Conservation (phyloP, 176 grass and related monocot species). For the Canna indica region DNA sequence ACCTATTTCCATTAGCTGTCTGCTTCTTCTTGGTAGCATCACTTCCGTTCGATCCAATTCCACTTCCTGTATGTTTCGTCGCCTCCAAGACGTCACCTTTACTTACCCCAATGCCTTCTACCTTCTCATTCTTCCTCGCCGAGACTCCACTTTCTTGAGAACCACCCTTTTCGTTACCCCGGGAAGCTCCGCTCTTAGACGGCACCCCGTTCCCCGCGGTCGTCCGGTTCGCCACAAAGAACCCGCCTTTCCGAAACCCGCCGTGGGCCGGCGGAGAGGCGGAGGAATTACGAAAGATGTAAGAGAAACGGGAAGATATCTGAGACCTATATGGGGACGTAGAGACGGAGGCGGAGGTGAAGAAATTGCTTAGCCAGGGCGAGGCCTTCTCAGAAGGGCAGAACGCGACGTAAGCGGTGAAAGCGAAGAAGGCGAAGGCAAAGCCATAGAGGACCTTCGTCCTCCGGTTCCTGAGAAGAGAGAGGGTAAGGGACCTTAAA, state of each 20-base stretch:
- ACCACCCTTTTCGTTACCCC: no score
- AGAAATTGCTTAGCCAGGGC: slow-evolving; percentile 55
- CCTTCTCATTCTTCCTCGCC: slow-evolving; percentile 4
- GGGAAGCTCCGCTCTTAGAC: slow-evolving; percentile 9
- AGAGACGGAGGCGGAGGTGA: slow-evolving; percentile 35
- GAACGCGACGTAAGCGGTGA: slow-evolving; percentile 50
- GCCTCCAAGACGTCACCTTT: slow-evolving; percentile 2
- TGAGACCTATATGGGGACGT: slow-evolving; percentile 44
- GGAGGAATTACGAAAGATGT: slow-evolving; percentile 52
- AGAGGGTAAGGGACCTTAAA: slow-evolving; percentile 5
- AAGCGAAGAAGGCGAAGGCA: slow-evolving; percentile 47
- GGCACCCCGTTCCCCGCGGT: slow-evolving; percentile 14
- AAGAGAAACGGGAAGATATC: slow-evolving; percentile 52
- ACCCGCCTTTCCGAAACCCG: slow-evolving; percentile 1
- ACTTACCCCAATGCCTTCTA: neutral
- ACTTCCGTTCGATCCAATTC: neutral
- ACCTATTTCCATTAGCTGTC: neutral
- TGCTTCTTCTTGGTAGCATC: neutral
- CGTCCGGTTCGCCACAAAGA: slow-evolving; percentile 2
- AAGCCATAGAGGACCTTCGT: slow-evolving; percentile 62
- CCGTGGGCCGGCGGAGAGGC: slow-evolving; percentile 3
- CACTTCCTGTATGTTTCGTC: slow-evolving; percentile 10
- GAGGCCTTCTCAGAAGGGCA: slow-evolving; percentile 23
- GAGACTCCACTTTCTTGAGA: slow-evolving; percentile 7
- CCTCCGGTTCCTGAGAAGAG: neutral